These are phyloP conservation scores for Moricandia arvensis DNA, from an alignment of 345 rosid genomes.

Conservation along the genomic window DNA sequence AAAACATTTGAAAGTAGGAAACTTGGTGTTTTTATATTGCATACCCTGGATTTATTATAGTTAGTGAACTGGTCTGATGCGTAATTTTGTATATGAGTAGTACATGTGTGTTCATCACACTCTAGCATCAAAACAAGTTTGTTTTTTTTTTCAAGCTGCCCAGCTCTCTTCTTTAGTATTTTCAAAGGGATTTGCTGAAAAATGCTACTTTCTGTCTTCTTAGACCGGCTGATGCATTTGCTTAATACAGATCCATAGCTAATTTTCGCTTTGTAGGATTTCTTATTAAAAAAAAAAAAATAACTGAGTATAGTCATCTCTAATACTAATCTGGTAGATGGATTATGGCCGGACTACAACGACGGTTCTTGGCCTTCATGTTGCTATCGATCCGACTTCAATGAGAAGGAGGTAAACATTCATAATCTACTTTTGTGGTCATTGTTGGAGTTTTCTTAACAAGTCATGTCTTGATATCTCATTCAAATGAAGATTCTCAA, in stretches of 20 bases:
- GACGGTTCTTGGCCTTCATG: not conserved
- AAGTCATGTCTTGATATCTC: slow-evolving; percentile 2
- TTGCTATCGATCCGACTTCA: not conserved
- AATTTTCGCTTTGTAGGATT: no score
- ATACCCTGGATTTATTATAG: no score
- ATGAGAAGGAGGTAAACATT: not conserved
- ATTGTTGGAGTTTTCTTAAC: not conserved
- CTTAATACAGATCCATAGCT: no score
- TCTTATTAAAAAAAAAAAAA: not conserved
- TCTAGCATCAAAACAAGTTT: no score
- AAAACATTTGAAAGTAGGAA: not conserved
- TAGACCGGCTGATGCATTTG: no score
- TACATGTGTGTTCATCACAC: no score
- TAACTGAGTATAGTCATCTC: not conserved
- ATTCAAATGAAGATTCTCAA: slow-evolving; percentile 9
- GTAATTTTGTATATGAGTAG: no score
- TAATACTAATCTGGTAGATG: not conserved
- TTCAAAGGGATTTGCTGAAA: no score
- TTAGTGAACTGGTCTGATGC: no score
- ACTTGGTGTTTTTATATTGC: not conserved
- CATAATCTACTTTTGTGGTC: not conserved
- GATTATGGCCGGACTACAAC: not conserved
- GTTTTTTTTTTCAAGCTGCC: no score
- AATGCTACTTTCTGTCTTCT: not conserved
- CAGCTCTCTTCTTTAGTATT: no score